phyloP scores from a whole-genome alignment of 345 rosid species.

The Euphorbia pulcherrima region DNA sequence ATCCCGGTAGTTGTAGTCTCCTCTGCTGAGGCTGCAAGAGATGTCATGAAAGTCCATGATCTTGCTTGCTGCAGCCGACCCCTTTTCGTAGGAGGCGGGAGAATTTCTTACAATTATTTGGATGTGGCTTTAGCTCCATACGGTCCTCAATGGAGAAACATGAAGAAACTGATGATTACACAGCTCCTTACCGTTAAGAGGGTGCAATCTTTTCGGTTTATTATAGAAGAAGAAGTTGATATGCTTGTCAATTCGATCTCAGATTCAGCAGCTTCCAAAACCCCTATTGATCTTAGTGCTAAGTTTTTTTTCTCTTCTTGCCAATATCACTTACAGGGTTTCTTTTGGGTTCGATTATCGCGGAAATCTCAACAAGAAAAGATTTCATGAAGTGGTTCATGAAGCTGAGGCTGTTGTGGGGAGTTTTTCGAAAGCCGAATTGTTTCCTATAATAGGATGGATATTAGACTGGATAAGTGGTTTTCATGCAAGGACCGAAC shows the following conservation, averaged over 20 bases:
- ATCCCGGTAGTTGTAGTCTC: no score
- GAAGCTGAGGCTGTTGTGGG: constrained; percentile 21
- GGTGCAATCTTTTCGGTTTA: no score
- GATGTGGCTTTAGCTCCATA: constrained; percentile 24
- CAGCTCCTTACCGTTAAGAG: no score
- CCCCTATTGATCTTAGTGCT: constrained; percentile 11
- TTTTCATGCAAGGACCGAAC: no score
- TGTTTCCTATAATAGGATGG: no score
- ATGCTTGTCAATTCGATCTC: constrained; percentile 3
- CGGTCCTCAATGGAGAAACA: constrained; percentile 17
- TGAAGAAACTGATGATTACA: no score
- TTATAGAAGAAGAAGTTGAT: neutral
- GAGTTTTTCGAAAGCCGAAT: constrained; percentile 33
- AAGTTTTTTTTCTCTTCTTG: constrained; percentile 1
- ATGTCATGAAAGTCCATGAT: constrained; percentile 22
- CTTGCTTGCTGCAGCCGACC: constrained; percentile 20
- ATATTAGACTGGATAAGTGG: no score
- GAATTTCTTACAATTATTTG: constrained; percentile 13
- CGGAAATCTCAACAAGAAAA: constrained; percentile 22
- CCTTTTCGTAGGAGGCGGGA: neutral
- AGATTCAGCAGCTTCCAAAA: neutral
- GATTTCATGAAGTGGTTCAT: no score
- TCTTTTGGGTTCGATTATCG: constrained; percentile 10
- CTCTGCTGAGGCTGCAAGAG: no score
- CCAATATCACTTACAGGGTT: constrained; percentile 7